These are phyloP conservation scores for Lachnellula subtilissima DNA, from an alignment of 2,329 filamentous ascomycete species.

Conservation along the genomic window DNA sequence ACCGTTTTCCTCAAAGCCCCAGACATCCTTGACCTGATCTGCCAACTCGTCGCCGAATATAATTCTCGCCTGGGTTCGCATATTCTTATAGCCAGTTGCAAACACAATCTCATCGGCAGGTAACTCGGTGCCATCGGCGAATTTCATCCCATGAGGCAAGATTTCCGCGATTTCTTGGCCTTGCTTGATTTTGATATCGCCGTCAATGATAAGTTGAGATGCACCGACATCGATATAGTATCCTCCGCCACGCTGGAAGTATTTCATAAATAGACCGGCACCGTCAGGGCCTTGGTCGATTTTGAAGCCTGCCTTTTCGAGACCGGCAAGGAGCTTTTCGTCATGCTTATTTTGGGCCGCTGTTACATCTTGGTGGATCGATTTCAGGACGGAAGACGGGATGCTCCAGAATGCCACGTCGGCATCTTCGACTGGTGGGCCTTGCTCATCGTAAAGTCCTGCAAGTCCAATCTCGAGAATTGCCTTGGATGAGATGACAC, in stretches of 20 bases:
- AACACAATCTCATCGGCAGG: constrained; percentile 49
- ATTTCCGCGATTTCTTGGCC: constrained; percentile 43
- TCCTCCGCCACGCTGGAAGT: constrained; percentile 54
- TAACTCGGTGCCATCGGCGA: constrained; percentile 40
- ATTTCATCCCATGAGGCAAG: constrained; percentile 32
- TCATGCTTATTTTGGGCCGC: constrained; percentile 35
- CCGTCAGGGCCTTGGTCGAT: constrained; percentile 53
- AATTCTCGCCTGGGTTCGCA: constrained; percentile 45
- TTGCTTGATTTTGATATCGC: constrained; percentile 49
- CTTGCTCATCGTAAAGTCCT: constrained; percentile 33
- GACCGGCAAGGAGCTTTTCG: constrained; percentile 39
- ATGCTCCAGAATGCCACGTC: constrained; percentile 56
- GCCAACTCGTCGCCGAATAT: constrained; percentile 48
- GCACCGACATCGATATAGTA: constrained; percentile 56
- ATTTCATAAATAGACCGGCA: constrained; percentile 52
- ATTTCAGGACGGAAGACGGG: constrained; percentile 57
- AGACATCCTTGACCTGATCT: constrained; percentile 43
- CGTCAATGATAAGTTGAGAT: constrained; percentile 47
- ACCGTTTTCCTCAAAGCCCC: constrained; percentile 45
- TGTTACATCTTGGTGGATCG: constrained; percentile 46
- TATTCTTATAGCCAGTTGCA: constrained; percentile 48
- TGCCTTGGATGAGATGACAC: constrained; percentile 52
- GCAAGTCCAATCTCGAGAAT: constrained; percentile 38
- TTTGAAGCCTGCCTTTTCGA: constrained; percentile 53
- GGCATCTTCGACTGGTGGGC: constrained; percentile 56